Evolutionary conservation across 305 asterid genomes (phyloP).

Genomic region (Withania somnifera): DNA sequence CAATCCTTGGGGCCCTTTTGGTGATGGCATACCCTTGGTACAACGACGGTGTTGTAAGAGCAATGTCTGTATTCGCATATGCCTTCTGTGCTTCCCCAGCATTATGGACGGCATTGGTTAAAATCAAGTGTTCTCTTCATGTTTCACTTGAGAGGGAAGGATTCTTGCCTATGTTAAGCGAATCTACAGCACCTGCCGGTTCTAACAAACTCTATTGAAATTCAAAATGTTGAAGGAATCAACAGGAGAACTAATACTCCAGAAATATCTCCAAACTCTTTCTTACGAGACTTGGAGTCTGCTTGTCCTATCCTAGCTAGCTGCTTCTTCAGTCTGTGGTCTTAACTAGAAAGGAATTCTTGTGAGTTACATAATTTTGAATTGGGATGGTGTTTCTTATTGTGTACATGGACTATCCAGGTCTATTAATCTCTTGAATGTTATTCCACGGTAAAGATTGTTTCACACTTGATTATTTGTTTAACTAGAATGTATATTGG

Average conservation of each 20-base stretch:
- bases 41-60: slow-evolving; percentile 62
- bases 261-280: not conserved
- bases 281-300: not conserved
- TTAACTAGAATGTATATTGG: not conserved
- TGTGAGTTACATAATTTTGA: not conserved
- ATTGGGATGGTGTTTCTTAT: not conserved
- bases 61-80: slow-evolving; percentile 59
- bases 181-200: slow-evolving; percentile 40
- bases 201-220: slow-evolving; percentile 57
- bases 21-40: slow-evolving; percentile 93
- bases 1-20: slow-evolving; percentile 50
- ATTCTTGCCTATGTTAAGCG: slow-evolving; percentile 63
- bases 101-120: slow-evolving; percentile 38
- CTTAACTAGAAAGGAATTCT: not conserved
- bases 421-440: not conserved
- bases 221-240: not conserved
- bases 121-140: slow-evolving; percentile 47
- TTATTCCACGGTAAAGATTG: not conserved
- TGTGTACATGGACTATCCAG: not conserved
- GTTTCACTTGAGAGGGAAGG: slow-evolving; percentile 74
- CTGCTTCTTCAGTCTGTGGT: not conserved
- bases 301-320: not conserved
- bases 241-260: not conserved
- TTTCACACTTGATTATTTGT: not conserved
- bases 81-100: slow-evolving; percentile 70